A percentile compares a stretch with the other conserved stretches of the same genome.
These are phyloP conservation scores for Thalassiosira mediterranea DNA, from an alignment of 352 stramenopile genomes.

Conservation along the genomic window DNA sequence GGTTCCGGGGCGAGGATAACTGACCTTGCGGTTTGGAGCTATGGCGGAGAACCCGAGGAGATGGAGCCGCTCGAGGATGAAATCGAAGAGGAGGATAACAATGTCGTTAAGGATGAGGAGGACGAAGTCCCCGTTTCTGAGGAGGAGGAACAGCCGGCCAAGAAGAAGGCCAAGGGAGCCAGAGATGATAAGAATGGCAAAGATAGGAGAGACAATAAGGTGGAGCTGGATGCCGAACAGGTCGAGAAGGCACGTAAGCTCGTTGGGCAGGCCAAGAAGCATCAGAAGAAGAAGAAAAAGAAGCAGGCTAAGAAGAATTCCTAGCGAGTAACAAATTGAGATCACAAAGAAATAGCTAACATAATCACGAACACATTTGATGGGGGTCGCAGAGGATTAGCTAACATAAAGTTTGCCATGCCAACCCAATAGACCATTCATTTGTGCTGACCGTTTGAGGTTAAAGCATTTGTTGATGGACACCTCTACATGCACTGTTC, in stretches of 20 bases:
- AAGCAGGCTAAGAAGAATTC: slow-evolving; percentile 44
- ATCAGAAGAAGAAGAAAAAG: slow-evolving; percentile 66
- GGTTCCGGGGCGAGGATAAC: slow-evolving; percentile 78
- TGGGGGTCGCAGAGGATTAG: no score
- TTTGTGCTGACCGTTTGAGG: no score
- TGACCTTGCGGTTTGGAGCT: slow-evolving; percentile 67
- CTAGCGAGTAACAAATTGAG: no score
- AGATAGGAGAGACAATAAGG: slow-evolving; percentile 23
- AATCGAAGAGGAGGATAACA: slow-evolving; percentile 21
- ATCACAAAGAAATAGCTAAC: no score
- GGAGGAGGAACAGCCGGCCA: slow-evolving; percentile 5
- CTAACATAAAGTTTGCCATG: no score
- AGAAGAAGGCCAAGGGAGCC: slow-evolving; percentile 8
- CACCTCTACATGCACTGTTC: no score
- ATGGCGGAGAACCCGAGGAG: slow-evolving; percentile 8
- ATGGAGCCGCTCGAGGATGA: slow-evolving; percentile 13
- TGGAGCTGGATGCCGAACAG: slow-evolving; percentile 59
- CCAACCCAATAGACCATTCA: no score
- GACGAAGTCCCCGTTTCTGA: slow-evolving; percentile 12
- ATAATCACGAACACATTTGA: no score
- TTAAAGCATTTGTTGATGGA: no score
- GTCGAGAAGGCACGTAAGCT: slow-evolving; percentile 73
- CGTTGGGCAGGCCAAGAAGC: slow-evolving; percentile 71
- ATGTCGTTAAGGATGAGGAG: slow-evolving; percentile 14
- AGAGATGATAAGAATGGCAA: slow-evolving; percentile 11